phyloP scores from a whole-genome alignment of 495 filamentous ascomycete species.

The Penicillium coprophilum region DNA sequence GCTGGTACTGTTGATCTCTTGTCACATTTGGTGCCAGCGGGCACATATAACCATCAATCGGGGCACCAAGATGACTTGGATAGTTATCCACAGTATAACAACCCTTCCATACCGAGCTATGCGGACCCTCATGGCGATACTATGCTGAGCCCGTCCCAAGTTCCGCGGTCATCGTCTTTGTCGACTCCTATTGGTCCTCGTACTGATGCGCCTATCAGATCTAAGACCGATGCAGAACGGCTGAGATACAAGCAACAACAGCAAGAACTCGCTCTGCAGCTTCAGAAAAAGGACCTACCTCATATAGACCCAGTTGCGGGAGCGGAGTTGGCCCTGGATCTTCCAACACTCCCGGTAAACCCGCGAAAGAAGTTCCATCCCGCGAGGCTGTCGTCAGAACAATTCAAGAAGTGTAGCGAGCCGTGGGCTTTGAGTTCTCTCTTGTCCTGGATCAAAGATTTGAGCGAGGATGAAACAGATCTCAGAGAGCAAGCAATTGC shows the following conservation, averaged over 20 bases:
- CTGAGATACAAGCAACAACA: slow-evolving; percentile 61
- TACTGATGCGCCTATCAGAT: slow-evolving; percentile 77
- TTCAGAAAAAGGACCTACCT: slow-evolving; percentile 43
- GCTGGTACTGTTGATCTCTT: slow-evolving; percentile 44
- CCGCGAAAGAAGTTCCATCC: slow-evolving; percentile 80
- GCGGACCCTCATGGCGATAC: slow-evolving; percentile 48
- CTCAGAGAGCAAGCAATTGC: slow-evolving; percentile 77
- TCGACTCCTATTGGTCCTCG: slow-evolving; percentile 76
- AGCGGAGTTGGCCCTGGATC: too few species aligned
- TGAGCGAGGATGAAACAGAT: slow-evolving; percentile 83
- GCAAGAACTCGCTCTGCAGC: slow-evolving; percentile 53
- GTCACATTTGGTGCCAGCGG: slow-evolving; percentile 55
- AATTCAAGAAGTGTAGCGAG: slow-evolving; percentile 82
- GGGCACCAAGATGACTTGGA: slow-evolving; percentile 39
- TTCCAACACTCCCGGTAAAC: slow-evolving; percentile 67
- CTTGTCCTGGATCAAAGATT: slow-evolving; percentile 77
- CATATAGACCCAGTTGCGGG: slow-evolving; percentile 38
- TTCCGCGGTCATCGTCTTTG: slow-evolving; percentile 85
- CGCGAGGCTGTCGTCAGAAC: slow-evolving; percentile 77
- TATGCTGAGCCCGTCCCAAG: slow-evolving; percentile 49
- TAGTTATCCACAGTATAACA: slow-evolving; percentile 41
- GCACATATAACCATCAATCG: slow-evolving; percentile 48
- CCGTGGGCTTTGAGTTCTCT: slow-evolving; percentile 95
- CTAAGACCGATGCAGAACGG: slow-evolving; percentile 88
- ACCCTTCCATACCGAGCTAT: slow-evolving; percentile 42